Evolutionary conservation across 2,329 filamentous ascomycete species (phyloP).

Genomic region (Xylariomycetidae sp.): DNA sequence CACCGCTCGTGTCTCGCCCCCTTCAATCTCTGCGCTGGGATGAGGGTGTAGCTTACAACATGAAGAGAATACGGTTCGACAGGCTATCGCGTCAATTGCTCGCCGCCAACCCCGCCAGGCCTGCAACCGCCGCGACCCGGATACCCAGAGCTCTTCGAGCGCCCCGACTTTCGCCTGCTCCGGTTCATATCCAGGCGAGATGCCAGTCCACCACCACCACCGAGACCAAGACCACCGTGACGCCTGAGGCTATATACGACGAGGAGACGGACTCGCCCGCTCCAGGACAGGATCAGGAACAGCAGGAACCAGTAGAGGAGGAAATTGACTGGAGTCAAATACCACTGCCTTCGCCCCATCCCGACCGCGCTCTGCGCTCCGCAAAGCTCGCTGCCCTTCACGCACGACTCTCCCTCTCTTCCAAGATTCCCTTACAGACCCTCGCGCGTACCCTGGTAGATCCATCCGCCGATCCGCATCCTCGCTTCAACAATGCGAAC

Average conservation of each 20-base stretch:
- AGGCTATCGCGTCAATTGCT: conserved; percentile 57
- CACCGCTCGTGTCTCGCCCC: conserved; percentile 18
- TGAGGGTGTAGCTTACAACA: conserved; percentile 27
- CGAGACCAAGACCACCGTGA: too few species aligned
- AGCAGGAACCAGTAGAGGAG: too few species aligned
- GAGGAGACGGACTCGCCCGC: too few species aligned
- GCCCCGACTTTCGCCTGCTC: conserved; percentile 10
- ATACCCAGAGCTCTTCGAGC: conserved; percentile 15
- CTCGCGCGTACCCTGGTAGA: conserved; percentile 83
- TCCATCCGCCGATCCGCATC: conserved; percentile 71
- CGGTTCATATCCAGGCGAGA: conserved; percentile 17
- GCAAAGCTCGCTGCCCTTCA: conserved; percentile 91
- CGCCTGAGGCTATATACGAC: conserved; percentile 19
- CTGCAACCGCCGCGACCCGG: conserved; percentile 32
- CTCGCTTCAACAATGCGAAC: conserved; percentile 81
- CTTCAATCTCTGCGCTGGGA: conserved; percentile 14
- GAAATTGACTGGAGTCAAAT: too few species aligned
- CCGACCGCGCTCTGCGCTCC: conserved; percentile 61
- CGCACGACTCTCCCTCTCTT: conserved; percentile 76
- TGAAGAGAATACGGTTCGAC: conserved; percentile 58
- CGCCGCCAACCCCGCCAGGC: conserved; percentile 34
- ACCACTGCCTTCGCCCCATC: conserved; percentile 64
- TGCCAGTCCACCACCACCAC: conserved; percentile 16
- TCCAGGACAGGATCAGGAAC: too few species aligned
- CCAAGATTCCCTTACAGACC: conserved; percentile 76